Base-by-base conservation (phyloP, 2,329 filamentous ascomycete genomes). In the Incumbomyces delicatus region DNA sequence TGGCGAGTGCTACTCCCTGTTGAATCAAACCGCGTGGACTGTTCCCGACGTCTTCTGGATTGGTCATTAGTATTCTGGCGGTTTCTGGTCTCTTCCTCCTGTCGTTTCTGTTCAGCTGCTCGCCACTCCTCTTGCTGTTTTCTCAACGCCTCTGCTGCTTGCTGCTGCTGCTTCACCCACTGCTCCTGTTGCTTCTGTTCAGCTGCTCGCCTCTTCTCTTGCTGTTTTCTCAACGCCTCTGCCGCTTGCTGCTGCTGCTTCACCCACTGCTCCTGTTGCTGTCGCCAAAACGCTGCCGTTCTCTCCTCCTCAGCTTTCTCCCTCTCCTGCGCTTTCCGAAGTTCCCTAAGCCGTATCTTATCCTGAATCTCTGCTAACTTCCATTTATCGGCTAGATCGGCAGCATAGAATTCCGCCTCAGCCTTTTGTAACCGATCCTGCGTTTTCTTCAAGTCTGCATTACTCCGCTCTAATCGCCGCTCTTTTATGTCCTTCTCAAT, bases 401-500 rank as follows among this genome's bases (percentile, higher is more conserved):
- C 56, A 36, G 47, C 47, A 47, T 57, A 46, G 3, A 50, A 14
- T 18, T 57, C 52, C 35, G 39, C 30, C 30, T 51, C 42, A 12
- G 47, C 44, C 18, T 47, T 48, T 39, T 37, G 31, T 14, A 55
- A 38, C 16, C 40, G 12, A 14, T 33, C 31, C 46, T 60, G 37
- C 35, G 48, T 29, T 37, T 37, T 47, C 22, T 51, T 53, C 47
- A 64, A 51, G 1, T 58, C 44, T 20, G 41, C 22, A 29, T 52
- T 47, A 44, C 54, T 55, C 22, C 22, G 13, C 14, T 44, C 46
- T 27, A 65, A 30, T 41, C 50, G 46, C 31, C 56, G 50, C 53
- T 63, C 59, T 50, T 65, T 66, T 48, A 63, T 53, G 44, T 61
- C 55, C 46, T 58, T 64, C 46, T 58, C 56, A 37, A 61, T 54